A percentile compares a stretch with the other conserved stretches of the same genome.
phyloP scores from a whole-genome alignment of 176 grass and related monocot genomes.

The Cocos nucifera region DNA sequence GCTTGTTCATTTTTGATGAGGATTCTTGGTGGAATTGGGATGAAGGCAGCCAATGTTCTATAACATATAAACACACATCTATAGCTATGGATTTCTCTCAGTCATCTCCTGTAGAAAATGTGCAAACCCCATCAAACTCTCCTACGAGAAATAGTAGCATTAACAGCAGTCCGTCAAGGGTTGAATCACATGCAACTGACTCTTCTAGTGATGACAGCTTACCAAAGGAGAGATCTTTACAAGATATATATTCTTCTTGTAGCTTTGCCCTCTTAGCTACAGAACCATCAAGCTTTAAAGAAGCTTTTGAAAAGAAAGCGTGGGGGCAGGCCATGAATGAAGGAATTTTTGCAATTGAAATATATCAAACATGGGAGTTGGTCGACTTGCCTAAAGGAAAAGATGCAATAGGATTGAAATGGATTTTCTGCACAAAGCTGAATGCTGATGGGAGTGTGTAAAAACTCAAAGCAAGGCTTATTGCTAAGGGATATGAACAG shows the following conservation, averaged over 20 bases:
- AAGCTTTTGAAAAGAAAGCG: not conserved
- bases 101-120: too few relatives aligned
- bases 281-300: not conserved
- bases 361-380: not conserved
- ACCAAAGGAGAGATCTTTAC: not conserved
- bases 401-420: not conserved
- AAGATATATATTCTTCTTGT: not conserved
- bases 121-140: too few relatives aligned
- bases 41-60: too few relatives aligned
- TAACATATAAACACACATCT: too few relatives aligned
- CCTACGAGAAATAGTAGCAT: too few relatives aligned
- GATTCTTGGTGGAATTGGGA: too few relatives aligned
- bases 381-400: not conserved
- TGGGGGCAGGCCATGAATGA: not conserved
- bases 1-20: too few relatives aligned
- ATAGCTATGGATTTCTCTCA: too few relatives aligned
- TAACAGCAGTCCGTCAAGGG: too few relatives aligned
- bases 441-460: not conserved
- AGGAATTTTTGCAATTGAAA: not conserved
- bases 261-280: not conserved
- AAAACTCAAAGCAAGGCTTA: not conserved
- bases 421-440: not conserved
- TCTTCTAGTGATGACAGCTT: not conserved
- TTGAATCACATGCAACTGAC: too few relatives aligned
- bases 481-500: not conserved